Percentiles rank a stretch among this genome's conserved stretches.
phyloP scores from a whole-genome alignment of 257 asterid species.

The Solanum arcanum region DNA sequence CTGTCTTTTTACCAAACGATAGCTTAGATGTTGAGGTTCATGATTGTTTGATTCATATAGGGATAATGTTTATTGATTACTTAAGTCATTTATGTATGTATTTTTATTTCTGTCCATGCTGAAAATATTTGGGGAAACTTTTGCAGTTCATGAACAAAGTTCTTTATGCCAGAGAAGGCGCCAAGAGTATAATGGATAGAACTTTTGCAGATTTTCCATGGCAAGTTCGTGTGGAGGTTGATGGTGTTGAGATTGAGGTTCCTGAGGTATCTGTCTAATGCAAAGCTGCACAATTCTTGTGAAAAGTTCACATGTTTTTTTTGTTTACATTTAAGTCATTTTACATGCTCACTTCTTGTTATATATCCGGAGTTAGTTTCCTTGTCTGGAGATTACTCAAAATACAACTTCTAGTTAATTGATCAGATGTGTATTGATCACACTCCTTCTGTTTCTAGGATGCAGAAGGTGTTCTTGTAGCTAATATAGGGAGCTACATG shows the following conservation, averaged over 20 bases:
- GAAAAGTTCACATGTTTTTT: neutral
- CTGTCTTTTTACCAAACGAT: neutral
- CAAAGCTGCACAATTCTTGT: neutral
- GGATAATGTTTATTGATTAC: neutral
- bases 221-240: constrained; percentile 94
- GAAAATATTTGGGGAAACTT: neutral
- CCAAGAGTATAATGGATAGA: constrained; percentile 85
- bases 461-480: constrained; percentile 92
- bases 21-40: neutral
- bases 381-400: neutral
- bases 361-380: neutral
- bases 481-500: constrained; percentile 96
- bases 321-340: neutral
- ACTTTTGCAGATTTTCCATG: constrained; percentile 89
- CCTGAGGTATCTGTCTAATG: constrained; percentile 63
- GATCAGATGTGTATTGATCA: neutral
- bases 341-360: neutral
- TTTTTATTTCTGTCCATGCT: neutral
- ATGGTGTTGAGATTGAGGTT: constrained; percentile 87
- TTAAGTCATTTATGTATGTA: neutral
- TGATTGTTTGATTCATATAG: neutral
- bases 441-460: constrained; percentile 28
- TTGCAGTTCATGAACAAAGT: constrained; percentile 99
- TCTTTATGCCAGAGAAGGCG: constrained; percentile 98
- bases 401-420: neutral